Evolutionary conservation across 352 stramenopile species (phyloP).

Genomic region (Phytophthora hybrid): DNA sequence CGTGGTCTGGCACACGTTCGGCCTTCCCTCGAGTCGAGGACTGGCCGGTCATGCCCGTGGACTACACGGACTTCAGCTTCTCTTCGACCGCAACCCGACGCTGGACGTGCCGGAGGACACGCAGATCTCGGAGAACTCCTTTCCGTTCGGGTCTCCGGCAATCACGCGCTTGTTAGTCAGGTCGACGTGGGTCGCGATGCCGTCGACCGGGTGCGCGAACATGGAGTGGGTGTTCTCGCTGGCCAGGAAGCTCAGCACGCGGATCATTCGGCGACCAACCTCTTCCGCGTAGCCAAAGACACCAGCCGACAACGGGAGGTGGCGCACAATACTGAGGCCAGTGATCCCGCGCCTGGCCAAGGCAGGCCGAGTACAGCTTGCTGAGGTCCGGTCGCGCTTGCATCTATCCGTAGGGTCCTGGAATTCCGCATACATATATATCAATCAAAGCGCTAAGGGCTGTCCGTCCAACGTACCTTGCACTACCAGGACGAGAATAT

Average conservation of each 20-base stretch:
- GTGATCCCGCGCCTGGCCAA: conserved; percentile 46
- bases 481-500: too few species aligned
- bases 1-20: conserved; percentile 83
- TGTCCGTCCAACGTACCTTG: too few species aligned
- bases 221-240: conserved; percentile 49
- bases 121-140: too few species aligned
- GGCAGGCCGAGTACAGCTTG: conserved; percentile 5
- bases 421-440: too few species aligned
- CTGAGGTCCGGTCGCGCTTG: too few species aligned
- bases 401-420: too few species aligned
- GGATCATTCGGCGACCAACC: conserved; percentile 46
- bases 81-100: too few species aligned
- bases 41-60: conserved; percentile 82
- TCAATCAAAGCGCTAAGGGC: too few species aligned
- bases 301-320: conserved; percentile 41
- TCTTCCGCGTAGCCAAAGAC: conserved; percentile 49
- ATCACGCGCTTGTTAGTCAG: conserved; percentile 44
- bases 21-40: conserved; percentile 73
- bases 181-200: conserved; percentile 49
- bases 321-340: conserved; percentile 42
- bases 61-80: conserved; percentile 28
- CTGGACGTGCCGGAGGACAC: too few species aligned
- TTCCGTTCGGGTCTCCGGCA: too few species aligned
- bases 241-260: conserved; percentile 48
- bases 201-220: conserved; percentile 52